These are phyloP conservation scores for Paxillus involutus DNA, from an alignment of 768 basidiomycete genomes.

Conservation along the genomic window DNA sequence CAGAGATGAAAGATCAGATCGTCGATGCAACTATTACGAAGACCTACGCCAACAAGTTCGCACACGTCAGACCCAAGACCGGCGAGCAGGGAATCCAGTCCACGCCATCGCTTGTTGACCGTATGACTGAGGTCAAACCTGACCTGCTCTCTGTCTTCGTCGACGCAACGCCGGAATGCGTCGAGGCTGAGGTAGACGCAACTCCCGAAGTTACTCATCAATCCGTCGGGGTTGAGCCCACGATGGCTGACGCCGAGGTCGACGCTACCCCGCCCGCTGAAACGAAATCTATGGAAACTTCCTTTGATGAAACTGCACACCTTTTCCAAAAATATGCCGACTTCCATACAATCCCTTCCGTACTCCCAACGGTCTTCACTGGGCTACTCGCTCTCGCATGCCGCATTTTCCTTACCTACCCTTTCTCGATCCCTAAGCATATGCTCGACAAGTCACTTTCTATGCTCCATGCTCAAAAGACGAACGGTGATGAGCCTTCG, in stretches of 20 bases:
- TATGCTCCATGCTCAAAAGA: slow-evolving; percentile 31
- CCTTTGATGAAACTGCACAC: slow-evolving; percentile 21
- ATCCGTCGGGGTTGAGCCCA: slow-evolving; percentile 27
- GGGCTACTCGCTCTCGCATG: slow-evolving; percentile 49
- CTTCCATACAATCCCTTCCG: slow-evolving; percentile 32
- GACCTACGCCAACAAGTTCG: slow-evolving; percentile 37
- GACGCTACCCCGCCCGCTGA: slow-evolving; percentile 30
- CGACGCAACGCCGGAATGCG: slow-evolving; percentile 51
- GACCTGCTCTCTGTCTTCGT: slow-evolving; percentile 41
- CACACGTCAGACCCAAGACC: slow-evolving; percentile 40
- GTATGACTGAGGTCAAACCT: slow-evolving; percentile 41
- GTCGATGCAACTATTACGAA: slow-evolving; percentile 54
- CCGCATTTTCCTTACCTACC: slow-evolving; percentile 47
- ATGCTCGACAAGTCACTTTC: slow-evolving; percentile 36
- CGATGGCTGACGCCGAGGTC: slow-evolving; percentile 32
- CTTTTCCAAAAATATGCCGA: slow-evolving; percentile 24
- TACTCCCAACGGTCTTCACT: slow-evolving; percentile 27
- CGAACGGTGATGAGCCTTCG: slow-evolving; percentile 26
- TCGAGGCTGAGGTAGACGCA: slow-evolving; percentile 48
- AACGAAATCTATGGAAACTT: slow-evolving; percentile 16
- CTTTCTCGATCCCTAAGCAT: slow-evolving; percentile 49
- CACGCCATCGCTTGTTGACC: slow-evolving; percentile 35
- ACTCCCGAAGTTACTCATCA: slow-evolving; percentile 34
- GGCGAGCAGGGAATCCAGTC: slow-evolving; percentile 38
- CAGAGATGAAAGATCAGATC: slow-evolving; percentile 36